phyloP scores from a whole-genome alignment of 768 basidiomycete genomes.

The Rhodotorula kratochvilovae region DNA sequence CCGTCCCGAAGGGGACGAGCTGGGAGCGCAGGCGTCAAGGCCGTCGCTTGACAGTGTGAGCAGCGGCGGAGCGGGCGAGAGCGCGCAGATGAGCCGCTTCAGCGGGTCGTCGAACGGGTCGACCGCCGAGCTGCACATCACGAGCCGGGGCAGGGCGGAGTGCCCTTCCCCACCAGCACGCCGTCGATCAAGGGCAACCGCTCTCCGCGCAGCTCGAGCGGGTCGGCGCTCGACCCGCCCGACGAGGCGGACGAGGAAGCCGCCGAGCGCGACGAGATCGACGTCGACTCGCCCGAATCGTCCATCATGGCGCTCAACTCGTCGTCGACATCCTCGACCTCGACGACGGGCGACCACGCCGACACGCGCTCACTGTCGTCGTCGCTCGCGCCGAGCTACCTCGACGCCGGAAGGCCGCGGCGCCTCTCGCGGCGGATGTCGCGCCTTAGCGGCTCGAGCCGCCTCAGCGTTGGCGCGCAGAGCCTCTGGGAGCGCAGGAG shows the following conservation, averaged over 20 bases:
- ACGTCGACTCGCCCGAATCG: neutral
- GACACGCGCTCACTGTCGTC: slow-evolving; percentile 22
- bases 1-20: slow-evolving; percentile 37
- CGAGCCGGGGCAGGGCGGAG: neutral
- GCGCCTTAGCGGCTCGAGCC: slow-evolving; percentile 8
- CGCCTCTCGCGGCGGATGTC: slow-evolving; percentile 30
- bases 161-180: neutral
- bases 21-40: slow-evolving; percentile 36
- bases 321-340: slow-evolving; percentile 1
- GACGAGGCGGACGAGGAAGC: slow-evolving; percentile 39
- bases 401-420: slow-evolving; percentile 3
- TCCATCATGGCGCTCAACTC: neutral
- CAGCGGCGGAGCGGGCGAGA: neutral
- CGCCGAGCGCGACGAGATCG: slow-evolving; percentile 11
- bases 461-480: slow-evolving; percentile 24
- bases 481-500: slow-evolving; percentile 29
- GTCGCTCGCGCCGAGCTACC: slow-evolving; percentile 16
- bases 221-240: slow-evolving; percentile 25
- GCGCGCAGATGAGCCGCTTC: slow-evolving; percentile 34
- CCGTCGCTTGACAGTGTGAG: neutral
- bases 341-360: slow-evolving; percentile 14
- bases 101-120: slow-evolving; percentile 41
- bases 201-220: slow-evolving; percentile 22
- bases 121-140: slow-evolving; percentile 1
- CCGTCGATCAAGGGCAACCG: slow-evolving; percentile 3